Evolutionary conservation across 2,329 filamentous ascomycete species (phyloP).

Genomic region (Verticillium longisporum): DNA sequence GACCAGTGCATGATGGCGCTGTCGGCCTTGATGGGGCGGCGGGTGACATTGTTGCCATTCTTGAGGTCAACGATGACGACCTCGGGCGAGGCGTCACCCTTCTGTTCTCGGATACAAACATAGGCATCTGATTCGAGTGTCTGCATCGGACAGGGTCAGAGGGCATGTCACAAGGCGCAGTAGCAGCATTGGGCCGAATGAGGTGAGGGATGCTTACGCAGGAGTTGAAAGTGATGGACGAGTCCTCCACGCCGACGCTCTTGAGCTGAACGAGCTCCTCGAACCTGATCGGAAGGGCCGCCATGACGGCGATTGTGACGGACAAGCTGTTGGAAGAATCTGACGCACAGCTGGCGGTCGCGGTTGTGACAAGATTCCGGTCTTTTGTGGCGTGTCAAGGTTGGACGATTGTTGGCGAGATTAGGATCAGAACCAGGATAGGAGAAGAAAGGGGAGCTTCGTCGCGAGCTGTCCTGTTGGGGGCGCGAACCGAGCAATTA

Average conservation of each 20-base stretch:
- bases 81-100: slow-evolving; percentile 78
- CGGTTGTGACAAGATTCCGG: not conserved
- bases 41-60: slow-evolving; percentile 92
- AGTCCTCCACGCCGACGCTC: slow-evolving; percentile 38
- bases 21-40: slow-evolving; percentile 95
- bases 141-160: slow-evolving; percentile 73
- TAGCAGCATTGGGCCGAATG: not conserved
- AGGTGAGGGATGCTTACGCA: slow-evolving; percentile 49
- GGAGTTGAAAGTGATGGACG: slow-evolving; percentile 68
- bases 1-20: slow-evolving; percentile 99
- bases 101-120: slow-evolving; percentile 94
- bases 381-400: slow-evolving; percentile 2
- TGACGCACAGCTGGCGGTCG: slow-evolving; percentile 3
- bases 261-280: slow-evolving; percentile 74
- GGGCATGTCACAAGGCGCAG: slow-evolving; percentile 31
- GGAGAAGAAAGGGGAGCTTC: slow-evolving; percentile 5
- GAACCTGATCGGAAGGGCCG: slow-evolving; percentile 84
- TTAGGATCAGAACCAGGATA: slow-evolving; percentile 5
- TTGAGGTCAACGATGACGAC: slow-evolving; percentile 98
- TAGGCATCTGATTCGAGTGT: slow-evolving; percentile 97
- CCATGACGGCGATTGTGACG: slow-evolving; percentile 34
- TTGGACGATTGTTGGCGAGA: slow-evolving; percentile 4
- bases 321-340: slow-evolving; percentile 5
- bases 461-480: not conserved
- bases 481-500: slow-evolving; percentile 12